A percentile compares a stretch with the other conserved stretches of the same genome.
These are phyloP conservation scores for Mortierella sp. DNA, from an alignment of 371 early-diverging fungal genomes.

Conservation along the genomic window DNA sequence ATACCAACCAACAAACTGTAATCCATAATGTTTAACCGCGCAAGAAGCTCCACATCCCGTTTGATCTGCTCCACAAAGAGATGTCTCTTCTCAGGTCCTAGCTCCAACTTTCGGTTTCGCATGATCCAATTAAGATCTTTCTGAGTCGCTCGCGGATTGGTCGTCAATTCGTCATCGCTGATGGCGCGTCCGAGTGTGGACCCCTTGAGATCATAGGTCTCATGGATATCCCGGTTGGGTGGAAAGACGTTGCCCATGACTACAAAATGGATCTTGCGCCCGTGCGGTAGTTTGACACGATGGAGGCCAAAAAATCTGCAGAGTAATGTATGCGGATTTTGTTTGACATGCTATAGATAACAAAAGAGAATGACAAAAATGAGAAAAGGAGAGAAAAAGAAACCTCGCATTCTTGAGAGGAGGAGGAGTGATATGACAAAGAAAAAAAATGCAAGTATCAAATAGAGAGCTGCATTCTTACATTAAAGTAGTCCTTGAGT, in stretches of 20 bases:
- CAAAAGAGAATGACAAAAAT: not conserved
- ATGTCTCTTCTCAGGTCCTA: slow-evolving; percentile 86
- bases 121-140: slow-evolving; percentile 97
- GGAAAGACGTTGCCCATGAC: slow-evolving; percentile 99
- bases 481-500: slow-evolving; percentile 85
- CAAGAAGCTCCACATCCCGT: slow-evolving; percentile 84
- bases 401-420: no score
- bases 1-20: slow-evolving; percentile 94
- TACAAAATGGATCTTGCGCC: slow-evolving; percentile 95
- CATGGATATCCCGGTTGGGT: slow-evolving; percentile 95
- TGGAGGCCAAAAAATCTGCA: slow-evolving; percentile 96
- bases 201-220: slow-evolving; percentile 95
- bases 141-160: slow-evolving; percentile 83
- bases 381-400: not conserved
- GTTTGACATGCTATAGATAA: slow-evolving; percentile 76
- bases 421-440: no score
- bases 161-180: slow-evolving; percentile 75
- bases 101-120: slow-evolving; percentile 70
- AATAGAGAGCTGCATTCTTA: no score
- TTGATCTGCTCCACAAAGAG: slow-evolving; percentile 85
- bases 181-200: slow-evolving; percentile 89
- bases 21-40: slow-evolving; percentile 93
- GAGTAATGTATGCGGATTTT: slow-evolving; percentile 92
- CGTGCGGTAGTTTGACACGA: slow-evolving; percentile 93
- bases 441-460: no score